Evolutionary conservation across 2,329 filamentous ascomycete species (phyloP).

Genomic region (Trichoderma atrobrunneum): DNA sequence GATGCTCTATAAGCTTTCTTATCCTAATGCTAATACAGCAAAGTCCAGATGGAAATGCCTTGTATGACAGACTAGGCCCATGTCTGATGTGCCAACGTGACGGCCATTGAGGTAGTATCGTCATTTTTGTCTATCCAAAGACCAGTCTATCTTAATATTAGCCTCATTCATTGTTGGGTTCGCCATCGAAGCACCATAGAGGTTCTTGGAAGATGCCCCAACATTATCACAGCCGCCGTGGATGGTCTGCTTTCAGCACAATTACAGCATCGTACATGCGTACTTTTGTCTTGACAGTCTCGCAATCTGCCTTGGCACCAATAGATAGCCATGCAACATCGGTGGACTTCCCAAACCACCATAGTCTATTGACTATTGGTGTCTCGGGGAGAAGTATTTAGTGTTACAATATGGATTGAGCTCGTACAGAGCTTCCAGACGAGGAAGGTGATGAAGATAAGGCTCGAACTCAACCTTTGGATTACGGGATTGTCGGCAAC

Average conservation of each 20-base stretch:
- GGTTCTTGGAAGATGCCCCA: background rate
- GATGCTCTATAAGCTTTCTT: background rate
- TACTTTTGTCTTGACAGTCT: constrained; percentile 5
- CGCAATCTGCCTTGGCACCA: constrained; percentile 3
- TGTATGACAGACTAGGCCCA: background rate
- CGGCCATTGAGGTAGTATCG: background rate
- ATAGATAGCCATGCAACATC: background rate
- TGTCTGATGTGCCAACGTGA: background rate
- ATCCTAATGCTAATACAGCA: background rate
- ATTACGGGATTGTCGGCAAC: background rate
- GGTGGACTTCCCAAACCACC: constrained; percentile 12
- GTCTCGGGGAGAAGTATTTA: background rate
- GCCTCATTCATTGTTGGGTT: background rate
- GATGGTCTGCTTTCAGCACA: background rate
- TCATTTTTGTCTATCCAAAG: background rate
- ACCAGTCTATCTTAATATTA: background rate
- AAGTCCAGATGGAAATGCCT: background rate
- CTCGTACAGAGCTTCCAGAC: constrained; percentile 14
- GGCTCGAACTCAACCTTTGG: background rate
- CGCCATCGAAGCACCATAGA: background rate
- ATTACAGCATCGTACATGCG: background rate
- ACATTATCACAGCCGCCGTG: background rate
- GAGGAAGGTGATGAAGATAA: constrained; percentile 15
- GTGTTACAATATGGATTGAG: constrained; percentile 2
- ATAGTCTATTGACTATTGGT: background rate